Conservation (phyloP, 305 asterid genomes). For the Plantago rigida region DNA sequence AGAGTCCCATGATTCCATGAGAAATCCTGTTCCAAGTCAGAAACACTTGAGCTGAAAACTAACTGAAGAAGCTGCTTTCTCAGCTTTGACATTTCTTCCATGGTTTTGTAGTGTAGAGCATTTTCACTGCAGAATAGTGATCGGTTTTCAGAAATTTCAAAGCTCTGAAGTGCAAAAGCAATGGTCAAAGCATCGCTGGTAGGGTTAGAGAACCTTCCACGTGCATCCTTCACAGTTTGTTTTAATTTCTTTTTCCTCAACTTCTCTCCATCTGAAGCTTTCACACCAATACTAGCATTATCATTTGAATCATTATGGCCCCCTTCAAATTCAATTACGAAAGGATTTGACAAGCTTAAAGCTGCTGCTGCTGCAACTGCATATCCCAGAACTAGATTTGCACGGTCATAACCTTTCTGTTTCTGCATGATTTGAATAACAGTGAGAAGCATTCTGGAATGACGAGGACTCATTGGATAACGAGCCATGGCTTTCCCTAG, state of each 20-base stretch:
- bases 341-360: slow-evolving; percentile 74
- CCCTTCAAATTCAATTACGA: slow-evolving; percentile 40
- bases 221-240: slow-evolving; percentile 47
- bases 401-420: slow-evolving; percentile 32
- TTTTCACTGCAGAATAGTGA: slow-evolving; percentile 48
- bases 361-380: slow-evolving; percentile 87
- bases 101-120: slow-evolving; percentile 60
- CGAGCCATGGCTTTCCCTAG: slow-evolving; percentile 88
- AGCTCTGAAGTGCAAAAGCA: slow-evolving; percentile 67
- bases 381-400: slow-evolving; percentile 64
- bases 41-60: slow-evolving; percentile 41
- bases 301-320: slow-evolving; percentile 31
- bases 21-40: slow-evolving; percentile 45
- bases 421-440: slow-evolving; percentile 62
- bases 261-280: slow-evolving; percentile 35
- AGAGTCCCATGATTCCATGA: slow-evolving; percentile 58
- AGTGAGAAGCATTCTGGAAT: slow-evolving; percentile 94
- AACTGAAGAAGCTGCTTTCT: slow-evolving; percentile 75
- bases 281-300: slow-evolving; percentile 29
- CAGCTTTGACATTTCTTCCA: slow-evolving; percentile 94
- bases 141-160: slow-evolving; percentile 48
- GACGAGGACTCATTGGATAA: slow-evolving; percentile 94
- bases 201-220: slow-evolving; percentile 60
- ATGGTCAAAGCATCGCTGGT: slow-evolving; percentile 64
- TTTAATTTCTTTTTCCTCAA: slow-evolving; percentile 51